Conservation (phyloP, 2,329 filamentous ascomycete genomes). For the Lachnellula suecica region DNA sequence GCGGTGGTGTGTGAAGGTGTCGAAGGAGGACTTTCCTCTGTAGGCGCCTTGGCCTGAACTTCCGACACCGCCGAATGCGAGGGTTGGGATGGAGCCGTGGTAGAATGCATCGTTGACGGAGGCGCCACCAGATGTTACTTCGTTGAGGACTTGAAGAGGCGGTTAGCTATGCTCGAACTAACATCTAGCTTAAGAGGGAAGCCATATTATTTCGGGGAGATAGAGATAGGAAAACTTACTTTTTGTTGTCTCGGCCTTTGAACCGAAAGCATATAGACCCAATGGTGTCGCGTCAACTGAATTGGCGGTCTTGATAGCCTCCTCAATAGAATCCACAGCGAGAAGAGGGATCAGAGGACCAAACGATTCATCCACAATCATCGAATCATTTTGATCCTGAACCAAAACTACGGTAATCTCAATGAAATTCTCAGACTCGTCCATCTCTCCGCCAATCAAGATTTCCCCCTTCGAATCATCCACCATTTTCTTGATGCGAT, state of each 20-base stretch:
- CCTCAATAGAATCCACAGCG: slow-evolving; percentile 74
- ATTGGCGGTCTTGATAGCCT: slow-evolving; percentile 82
- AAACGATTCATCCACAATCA: slow-evolving; percentile 84
- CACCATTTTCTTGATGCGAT: slow-evolving; percentile 87
- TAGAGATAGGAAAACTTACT: slow-evolving; percentile 48
- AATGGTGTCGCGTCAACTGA: slow-evolving; percentile 80
- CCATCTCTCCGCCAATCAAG: slow-evolving; percentile 79
- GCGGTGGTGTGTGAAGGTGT: slow-evolving; percentile 63
- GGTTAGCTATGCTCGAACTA: neutral
- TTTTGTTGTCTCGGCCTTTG: slow-evolving; percentile 72
- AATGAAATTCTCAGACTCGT: slow-evolving; percentile 79
- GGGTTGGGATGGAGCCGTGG: slow-evolving; percentile 67
- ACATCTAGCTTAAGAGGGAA: no score
- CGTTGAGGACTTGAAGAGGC: slow-evolving; percentile 50
- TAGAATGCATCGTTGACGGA: slow-evolving; percentile 67
- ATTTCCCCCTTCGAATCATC: slow-evolving; percentile 81
- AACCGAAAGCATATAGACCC: slow-evolving; percentile 82
- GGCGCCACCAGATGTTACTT: slow-evolving; percentile 67
- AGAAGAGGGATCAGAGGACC: slow-evolving; percentile 88
- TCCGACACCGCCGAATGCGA: slow-evolving; percentile 83
- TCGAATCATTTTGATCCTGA: slow-evolving; percentile 69
- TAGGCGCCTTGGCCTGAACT: slow-evolving; percentile 75
- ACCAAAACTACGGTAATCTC: slow-evolving; percentile 92
- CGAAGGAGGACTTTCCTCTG: slow-evolving; percentile 73
- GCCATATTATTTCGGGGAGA: no score